Percentiles rank a stretch among this genome's conserved stretches.
Evolutionary conservation across 192 early-diverging fungal genomes (phyloP).

Genomic region (Backusella tarrabulga): DNA sequence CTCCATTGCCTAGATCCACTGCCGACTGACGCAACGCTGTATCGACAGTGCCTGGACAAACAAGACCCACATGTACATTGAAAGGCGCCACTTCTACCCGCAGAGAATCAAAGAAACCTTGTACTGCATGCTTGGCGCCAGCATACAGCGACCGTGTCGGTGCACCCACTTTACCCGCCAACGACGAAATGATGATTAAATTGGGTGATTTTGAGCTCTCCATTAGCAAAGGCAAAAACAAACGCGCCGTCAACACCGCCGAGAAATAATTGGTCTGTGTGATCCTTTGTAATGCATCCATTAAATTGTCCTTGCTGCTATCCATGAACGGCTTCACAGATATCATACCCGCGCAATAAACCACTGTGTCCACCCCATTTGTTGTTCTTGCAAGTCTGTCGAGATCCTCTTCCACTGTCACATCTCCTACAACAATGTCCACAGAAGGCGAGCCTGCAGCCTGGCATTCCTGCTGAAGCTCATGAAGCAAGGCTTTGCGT

Average conservation of each 20-base stretch:
- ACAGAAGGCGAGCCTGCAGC: conserved; percentile 22
- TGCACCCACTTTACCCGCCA: conserved; percentile 69
- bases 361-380: conserved; percentile 63
- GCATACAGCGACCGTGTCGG: conserved; percentile 79
- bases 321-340: conserved; percentile 69
- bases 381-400: conserved; percentile 26
- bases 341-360: conserved; percentile 77
- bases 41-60: conserved; percentile 74
- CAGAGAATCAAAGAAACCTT: conserved; percentile 79
- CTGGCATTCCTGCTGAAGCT: conserved; percentile 46
- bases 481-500: conserved; percentile 47
- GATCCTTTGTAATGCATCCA: conserved; percentile 39
- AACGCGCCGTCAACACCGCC: conserved; percentile 46
- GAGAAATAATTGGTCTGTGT: conserved; percentile 61
- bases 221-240: conserved; percentile 56
- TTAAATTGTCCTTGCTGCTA: conserved; percentile 22
- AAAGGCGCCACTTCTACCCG: conserved; percentile 69
- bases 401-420: conserved; percentile 54
- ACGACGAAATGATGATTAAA: conserved; percentile 73
- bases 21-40: conserved; percentile 69
- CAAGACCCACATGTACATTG: conserved; percentile 64
- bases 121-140: conserved; percentile 77
- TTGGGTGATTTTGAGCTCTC: conserved; percentile 42
- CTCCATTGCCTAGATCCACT: conserved; percentile 44
- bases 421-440: conserved; percentile 52